Percentiles rank a stretch among this genome's conserved stretches.
phyloP scores from a whole-genome alignment of 2,329 filamentous ascomycete species.

The Fusarium acutatum region DNA sequence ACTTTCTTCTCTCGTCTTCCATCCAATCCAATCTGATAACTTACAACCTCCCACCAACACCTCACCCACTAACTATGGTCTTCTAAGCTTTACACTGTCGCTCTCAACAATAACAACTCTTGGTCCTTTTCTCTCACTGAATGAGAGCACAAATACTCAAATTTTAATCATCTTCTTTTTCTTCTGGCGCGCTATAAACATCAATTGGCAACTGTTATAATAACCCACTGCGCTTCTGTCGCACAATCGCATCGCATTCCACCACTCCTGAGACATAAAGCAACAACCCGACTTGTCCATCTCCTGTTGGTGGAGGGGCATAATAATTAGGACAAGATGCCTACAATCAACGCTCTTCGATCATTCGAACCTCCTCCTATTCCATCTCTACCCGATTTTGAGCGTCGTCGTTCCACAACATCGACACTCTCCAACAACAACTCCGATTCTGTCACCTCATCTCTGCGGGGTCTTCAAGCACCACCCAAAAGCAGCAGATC shows the following conservation, averaged over 20 bases:
- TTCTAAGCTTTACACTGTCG: constrained; percentile 10
- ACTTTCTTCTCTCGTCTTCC: constrained; percentile 4
- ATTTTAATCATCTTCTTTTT: background rate
- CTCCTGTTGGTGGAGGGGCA: background rate
- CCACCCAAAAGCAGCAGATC: constrained; percentile 35
- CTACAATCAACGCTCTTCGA: constrained; percentile 38
- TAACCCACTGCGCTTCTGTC: background rate
- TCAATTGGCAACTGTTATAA: background rate
- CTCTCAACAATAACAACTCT: background rate
- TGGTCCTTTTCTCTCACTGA: background rate
- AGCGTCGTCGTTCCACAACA: constrained; percentile 38
- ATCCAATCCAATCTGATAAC: constrained; percentile 2
- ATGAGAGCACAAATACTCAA: background rate
- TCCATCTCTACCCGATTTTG: constrained; percentile 39
- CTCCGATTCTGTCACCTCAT: constrained; percentile 20
- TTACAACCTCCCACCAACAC: background rate
- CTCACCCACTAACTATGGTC: background rate
- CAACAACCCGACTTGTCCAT: background rate
- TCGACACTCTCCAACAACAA: constrained; percentile 30
- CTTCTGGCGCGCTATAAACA: background rate
- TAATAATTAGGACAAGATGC: constrained; percentile 24
- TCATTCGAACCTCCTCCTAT: constrained; percentile 39
- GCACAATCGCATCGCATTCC: constrained; percentile 3
- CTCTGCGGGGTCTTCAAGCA: constrained; percentile 31
- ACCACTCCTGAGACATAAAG: constrained; percentile 5